phyloP scores from a whole-genome alignment of 2,329 filamentous ascomycete genomes.

The Knoxdaviesia capensis region DNA sequence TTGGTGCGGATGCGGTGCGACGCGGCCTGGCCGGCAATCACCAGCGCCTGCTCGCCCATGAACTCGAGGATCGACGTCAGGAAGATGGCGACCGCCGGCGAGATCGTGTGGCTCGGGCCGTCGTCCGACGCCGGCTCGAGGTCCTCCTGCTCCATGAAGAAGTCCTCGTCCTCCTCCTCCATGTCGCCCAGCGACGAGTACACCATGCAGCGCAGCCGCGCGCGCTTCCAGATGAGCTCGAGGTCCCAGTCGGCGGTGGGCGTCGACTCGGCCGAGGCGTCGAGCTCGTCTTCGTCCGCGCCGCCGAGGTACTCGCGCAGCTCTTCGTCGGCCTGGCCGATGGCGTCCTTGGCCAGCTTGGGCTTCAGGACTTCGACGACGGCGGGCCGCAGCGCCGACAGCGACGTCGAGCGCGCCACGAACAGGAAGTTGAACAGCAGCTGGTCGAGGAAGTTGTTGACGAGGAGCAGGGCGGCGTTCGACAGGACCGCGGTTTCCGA shows the following conservation, averaged over 20 bases:
- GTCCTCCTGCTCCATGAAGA: conserved; percentile 63
- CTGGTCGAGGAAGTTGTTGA: conserved; percentile 89
- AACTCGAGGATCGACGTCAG: conserved; percentile 87
- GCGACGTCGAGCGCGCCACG: conserved; percentile 55
- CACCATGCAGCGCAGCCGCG: conserved; percentile 87
- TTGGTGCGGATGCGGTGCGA: conserved; percentile 43
- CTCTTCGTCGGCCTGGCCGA: conserved; percentile 69
- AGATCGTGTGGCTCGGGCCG: conserved; percentile 48
- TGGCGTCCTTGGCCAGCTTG: conserved; percentile 68
- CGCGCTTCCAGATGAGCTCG: conserved; percentile 87
- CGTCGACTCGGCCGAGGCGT: conserved; percentile 25
- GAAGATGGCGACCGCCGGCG: conserved; percentile 86
- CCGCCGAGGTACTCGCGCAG: conserved; percentile 72
- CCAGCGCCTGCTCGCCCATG: conserved; percentile 74
- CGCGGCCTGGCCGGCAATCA: conserved; percentile 72
- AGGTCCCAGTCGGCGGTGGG: conserved; percentile 54
- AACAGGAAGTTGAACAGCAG: conserved; percentile 81
- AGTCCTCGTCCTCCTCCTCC: conserved; percentile 94
- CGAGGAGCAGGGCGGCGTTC: conserved; percentile 48
- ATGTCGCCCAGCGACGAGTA: conserved; percentile 92
- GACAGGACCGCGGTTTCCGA: conserved; percentile 55
- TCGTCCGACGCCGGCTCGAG: conserved; percentile 38
- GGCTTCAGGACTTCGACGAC: conserved; percentile 76
- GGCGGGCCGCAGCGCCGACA: conserved; percentile 58
- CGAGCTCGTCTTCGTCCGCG: conserved; percentile 50